A percentile compares a stretch with the other conserved stretches of the same genome.
Evolutionary conservation across 2,329 filamentous ascomycete genomes (phyloP).

Genomic region (Aaosphaeria arxii): DNA sequence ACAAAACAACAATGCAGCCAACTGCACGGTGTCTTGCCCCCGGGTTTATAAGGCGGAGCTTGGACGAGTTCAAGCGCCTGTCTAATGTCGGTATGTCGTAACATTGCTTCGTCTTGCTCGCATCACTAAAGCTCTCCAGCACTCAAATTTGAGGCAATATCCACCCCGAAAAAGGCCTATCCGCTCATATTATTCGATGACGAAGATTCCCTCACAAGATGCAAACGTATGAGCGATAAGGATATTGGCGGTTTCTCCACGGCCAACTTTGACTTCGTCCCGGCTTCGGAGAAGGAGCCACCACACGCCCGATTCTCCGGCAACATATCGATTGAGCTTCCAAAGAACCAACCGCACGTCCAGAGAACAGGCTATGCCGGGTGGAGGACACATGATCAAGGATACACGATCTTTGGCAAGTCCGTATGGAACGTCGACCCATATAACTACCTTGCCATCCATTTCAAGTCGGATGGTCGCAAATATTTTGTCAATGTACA

Average conservation of each 20-base stretch:
- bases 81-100: slow-evolving; percentile 50
- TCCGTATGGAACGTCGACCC: slow-evolving; percentile 86
- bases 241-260: slow-evolving; percentile 85
- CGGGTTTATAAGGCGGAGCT: slow-evolving; percentile 54
- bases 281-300: slow-evolving; percentile 45
- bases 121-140: slow-evolving; percentile 46
- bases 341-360: slow-evolving; percentile 68
- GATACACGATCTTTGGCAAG: slow-evolving; percentile 78
- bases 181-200: slow-evolving; percentile 63
- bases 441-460: slow-evolving; percentile 81
- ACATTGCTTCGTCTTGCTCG: slow-evolving; percentile 25
- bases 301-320: slow-evolving; percentile 82
- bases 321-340: slow-evolving; percentile 81
- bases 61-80: slow-evolving; percentile 58
- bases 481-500: slow-evolving; percentile 95
- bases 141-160: slow-evolving; percentile 67
- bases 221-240: slow-evolving; percentile 80
- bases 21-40: slow-evolving; percentile 35
- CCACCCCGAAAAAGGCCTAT: slow-evolving; percentile 61
- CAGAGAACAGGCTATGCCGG: slow-evolving; percentile 84
- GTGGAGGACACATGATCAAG: slow-evolving; percentile 78
- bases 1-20: slow-evolving; percentile 28
- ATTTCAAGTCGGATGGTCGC: slow-evolving; percentile 85
- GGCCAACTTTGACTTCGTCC: slow-evolving; percentile 66
- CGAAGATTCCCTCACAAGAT: slow-evolving; percentile 41